A percentile compares a stretch with the other conserved stretches of the same genome.
Evolutionary conservation across 2,329 filamentous ascomycete genomes (phyloP).

Genomic region (Exophiala spinifera): DNA sequence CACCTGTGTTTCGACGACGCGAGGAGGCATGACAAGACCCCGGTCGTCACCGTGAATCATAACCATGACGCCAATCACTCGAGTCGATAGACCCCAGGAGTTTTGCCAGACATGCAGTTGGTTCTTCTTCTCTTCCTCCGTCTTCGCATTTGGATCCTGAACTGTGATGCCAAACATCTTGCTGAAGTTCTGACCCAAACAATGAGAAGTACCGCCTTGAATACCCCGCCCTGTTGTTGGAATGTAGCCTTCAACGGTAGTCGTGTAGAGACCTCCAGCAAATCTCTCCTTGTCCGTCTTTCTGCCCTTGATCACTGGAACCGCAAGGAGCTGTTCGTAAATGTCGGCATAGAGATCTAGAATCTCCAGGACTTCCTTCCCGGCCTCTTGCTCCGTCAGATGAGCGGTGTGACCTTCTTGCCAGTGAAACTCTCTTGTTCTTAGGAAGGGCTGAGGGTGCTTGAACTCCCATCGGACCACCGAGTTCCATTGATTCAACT

Average conservation of each 20-base stretch:
- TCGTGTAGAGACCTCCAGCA: slow-evolving; percentile 92
- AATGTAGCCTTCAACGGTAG: slow-evolving; percentile 95
- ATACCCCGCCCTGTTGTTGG: slow-evolving; percentile 94
- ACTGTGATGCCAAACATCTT: slow-evolving; percentile 99
- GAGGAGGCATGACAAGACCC: slow-evolving; percentile 87
- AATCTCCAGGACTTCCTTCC: slow-evolving; percentile 85
- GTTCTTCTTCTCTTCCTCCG: slow-evolving; percentile 63
- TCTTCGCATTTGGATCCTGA: slow-evolving; percentile 75
- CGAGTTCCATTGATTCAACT: slow-evolving; percentile 97
- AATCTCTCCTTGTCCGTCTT: slow-evolving; percentile 99
- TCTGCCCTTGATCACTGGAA: slow-evolving; percentile 86
- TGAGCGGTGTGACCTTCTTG: slow-evolving; percentile 96
- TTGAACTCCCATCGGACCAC: slow-evolving; percentile 97
- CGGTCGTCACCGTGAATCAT: slow-evolving; percentile 97
- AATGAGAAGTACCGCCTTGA: slow-evolving; percentile 92
- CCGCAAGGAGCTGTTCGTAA: slow-evolving; percentile 89
- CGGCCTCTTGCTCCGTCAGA: slow-evolving; percentile 76
- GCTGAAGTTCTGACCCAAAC: slow-evolving; percentile 93
- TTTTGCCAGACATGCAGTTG: slow-evolving; percentile 95
- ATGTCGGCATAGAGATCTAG: slow-evolving; percentile 88
- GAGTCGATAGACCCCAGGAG: slow-evolving; percentile 96
- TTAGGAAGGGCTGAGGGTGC: slow-evolving; percentile 78
- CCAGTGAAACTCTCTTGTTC: slow-evolving; percentile 95
- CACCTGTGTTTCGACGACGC: slow-evolving; percentile 80
- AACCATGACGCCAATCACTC: slow-evolving; percentile 97